Conservation (phyloP, 1,139 yeast genomes). For the Yamadazyma spencermartinsiae region DNA sequence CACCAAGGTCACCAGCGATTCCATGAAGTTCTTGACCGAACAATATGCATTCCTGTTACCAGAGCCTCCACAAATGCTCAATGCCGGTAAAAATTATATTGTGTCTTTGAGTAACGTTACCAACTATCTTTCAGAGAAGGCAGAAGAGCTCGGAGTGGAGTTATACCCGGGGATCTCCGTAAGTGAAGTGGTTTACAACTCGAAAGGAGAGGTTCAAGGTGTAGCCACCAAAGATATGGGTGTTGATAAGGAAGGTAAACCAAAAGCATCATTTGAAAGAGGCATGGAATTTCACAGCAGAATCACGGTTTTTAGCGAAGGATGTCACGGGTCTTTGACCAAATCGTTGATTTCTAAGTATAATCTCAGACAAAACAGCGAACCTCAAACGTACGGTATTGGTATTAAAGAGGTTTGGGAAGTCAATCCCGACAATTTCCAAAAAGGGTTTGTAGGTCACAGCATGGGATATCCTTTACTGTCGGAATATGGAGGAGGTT, state of each 20-base stretch:
- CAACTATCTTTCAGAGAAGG: conserved; percentile 79
- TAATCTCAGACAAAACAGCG: conserved; percentile 61
- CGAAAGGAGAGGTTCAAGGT: conserved; percentile 69
- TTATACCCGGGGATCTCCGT: conserved; percentile 90
- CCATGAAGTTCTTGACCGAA: conserved; percentile 66
- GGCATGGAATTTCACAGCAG: conserved; percentile 97
- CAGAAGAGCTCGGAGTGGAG: conserved; percentile 93
- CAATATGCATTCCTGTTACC: conserved; percentile 69
- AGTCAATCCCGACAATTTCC: conserved; percentile 80
- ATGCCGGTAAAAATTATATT: conserved; percentile 78
- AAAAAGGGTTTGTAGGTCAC: conserved; percentile 82
- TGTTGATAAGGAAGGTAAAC: conserved; percentile 67
- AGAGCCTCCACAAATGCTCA: conserved; percentile 89
- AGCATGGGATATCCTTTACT: conserved; percentile 86
- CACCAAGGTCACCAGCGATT: conserved; percentile 67
- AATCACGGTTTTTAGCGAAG: conserved; percentile 87
- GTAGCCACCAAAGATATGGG: conserved; percentile 96
- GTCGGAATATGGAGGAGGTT: conserved; percentile 91
- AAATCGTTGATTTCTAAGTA: conserved; percentile 72
- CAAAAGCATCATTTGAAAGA: conserved; percentile 80
- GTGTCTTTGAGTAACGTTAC: conserved; percentile 83
- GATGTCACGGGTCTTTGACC: conserved; percentile 92
- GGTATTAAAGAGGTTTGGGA: conserved; percentile 98
- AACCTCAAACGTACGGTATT: conserved; percentile 89
- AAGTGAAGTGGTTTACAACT: conserved; percentile 68